Evolutionary conservation across 768 basidiomycete genomes (phyloP), one percentile per base, ranked within the genome.

Genomic region (Roridomyces roridus): DNA sequence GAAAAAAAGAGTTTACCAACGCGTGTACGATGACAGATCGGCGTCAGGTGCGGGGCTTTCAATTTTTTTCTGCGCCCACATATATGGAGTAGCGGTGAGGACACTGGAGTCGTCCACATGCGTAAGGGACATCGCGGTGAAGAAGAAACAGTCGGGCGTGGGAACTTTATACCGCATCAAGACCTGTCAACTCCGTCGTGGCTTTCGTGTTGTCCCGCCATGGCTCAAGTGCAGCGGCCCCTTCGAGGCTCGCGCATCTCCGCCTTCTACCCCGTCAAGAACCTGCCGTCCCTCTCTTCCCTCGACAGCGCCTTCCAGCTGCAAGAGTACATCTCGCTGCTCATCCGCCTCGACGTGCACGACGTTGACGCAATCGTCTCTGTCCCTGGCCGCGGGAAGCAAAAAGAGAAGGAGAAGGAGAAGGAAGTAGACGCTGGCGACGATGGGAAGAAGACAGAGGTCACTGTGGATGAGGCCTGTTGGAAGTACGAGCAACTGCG

Each of bases 271-370:
- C 89, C 90, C 0, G 78, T 91, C 23, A 91, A 91, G 68, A 78
- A 66, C 8, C 77, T 92, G 2, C 90, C 91, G 0, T 81, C 87
- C 0, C 80, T 91, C 26, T 77, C 89, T 0, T 84, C 87, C 1
- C 77, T 96, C 26, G 90, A 96, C 74, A 95, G 92, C 70, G 92
- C 94, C 0, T 97, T 96, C 69, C 94, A 96, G 68, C 82, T 96
- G 7, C 94, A 96, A 66, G 96, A 98, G 68, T 96, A 94, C 74
- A 92, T 98, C 41, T 89, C 94, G 1, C 79, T 92, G 26, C 85
- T 96, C 60, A 91, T 96, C 55, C 85, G 90, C 15, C 78, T 84
- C 24, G 88, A 98, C 74, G 89, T 94, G 0, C 93, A 96, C 73
- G 91, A 97, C 69, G 89, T 98, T 18, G 85, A 92, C 36, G 71